Conservation (phyloP, 805 yeast genomes). For the Saturnispora sanitii region DNA sequence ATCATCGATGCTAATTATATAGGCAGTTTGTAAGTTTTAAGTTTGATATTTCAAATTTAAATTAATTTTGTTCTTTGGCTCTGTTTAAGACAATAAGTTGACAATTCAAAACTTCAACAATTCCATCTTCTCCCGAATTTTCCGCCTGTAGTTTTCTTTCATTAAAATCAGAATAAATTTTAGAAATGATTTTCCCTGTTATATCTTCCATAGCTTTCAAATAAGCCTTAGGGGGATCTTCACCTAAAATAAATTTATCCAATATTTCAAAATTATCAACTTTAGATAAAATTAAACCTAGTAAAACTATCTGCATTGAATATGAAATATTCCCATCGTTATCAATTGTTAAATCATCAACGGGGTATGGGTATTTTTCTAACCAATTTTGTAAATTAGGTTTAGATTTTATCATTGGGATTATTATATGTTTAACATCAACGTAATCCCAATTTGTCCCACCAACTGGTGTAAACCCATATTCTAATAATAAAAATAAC, state of each 20-base stretch:
- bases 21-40: too few relatives aligned
- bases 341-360: neutral
- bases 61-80: neutral
- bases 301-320: neutral
- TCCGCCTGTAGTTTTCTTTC: neutral
- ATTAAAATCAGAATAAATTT: neutral
- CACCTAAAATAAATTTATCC: neutral
- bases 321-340: neutral
- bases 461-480: slow-evolving; percentile 60
- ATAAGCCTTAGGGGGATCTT: neutral
- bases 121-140: neutral
- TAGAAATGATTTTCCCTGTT: neutral
- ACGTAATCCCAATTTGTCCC: slow-evolving; percentile 67
- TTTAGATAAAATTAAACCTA: neutral
- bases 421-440: slow-evolving; percentile 40
- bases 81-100: neutral
- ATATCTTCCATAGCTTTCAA: neutral
- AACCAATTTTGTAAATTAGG: neutral
- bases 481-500: slow-evolving; percentile 72
- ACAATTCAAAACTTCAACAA: slow-evolving; percentile 1
- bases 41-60: neutral
- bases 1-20: too few relatives aligned
- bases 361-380: neutral
- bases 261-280: too few relatives aligned
- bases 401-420: neutral